Conservation (phyloP, 345 rosid genomes). For the Cardamine occulta region DNA sequence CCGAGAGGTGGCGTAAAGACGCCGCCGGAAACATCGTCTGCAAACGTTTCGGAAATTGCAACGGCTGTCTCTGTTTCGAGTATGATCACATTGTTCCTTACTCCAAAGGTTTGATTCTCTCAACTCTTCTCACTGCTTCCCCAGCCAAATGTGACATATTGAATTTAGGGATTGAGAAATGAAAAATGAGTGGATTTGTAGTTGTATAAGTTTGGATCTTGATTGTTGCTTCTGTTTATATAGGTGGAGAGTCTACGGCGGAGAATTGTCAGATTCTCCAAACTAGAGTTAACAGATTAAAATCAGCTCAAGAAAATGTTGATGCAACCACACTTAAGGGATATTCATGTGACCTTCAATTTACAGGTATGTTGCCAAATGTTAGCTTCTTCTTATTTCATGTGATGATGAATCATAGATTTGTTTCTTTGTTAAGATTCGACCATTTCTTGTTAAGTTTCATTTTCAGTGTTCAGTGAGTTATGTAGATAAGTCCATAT, state of each 20-base stretch:
- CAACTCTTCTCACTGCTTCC: constrained; percentile 9
- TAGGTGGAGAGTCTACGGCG: constrained; percentile 83
- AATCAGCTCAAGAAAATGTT: constrained; percentile 62
- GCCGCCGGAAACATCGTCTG: constrained; percentile 89
- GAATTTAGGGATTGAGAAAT: neutral
- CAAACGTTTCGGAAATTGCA: constrained; percentile 85
- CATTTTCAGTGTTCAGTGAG: constrained; percentile 1
- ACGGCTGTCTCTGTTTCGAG: constrained; percentile 92
- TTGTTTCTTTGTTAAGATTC: constrained; percentile 1
- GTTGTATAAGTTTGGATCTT: neutral
- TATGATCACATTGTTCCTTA: constrained; percentile 91
- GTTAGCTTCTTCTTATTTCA: neutral
- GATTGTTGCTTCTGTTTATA: neutral
- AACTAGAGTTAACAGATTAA: constrained; percentile 78
- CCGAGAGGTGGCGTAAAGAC: constrained; percentile 96
- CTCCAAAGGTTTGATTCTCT: constrained; percentile 68
- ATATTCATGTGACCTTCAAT: constrained; percentile 72
- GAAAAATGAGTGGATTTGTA: too few species aligned
- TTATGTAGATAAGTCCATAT: neutral
- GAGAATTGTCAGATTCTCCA: constrained; percentile 94
- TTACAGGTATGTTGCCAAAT: constrained; percentile 35
- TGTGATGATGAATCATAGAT: neutral
- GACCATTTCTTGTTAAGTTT: neutral
- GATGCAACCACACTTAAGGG: constrained; percentile 60
- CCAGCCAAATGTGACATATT: neutral